Evolutionary conservation across 768 basidiomycete genomes (phyloP), one percentile per base, ranked within the genome.

Genomic region (Russula dissimulans): DNA sequence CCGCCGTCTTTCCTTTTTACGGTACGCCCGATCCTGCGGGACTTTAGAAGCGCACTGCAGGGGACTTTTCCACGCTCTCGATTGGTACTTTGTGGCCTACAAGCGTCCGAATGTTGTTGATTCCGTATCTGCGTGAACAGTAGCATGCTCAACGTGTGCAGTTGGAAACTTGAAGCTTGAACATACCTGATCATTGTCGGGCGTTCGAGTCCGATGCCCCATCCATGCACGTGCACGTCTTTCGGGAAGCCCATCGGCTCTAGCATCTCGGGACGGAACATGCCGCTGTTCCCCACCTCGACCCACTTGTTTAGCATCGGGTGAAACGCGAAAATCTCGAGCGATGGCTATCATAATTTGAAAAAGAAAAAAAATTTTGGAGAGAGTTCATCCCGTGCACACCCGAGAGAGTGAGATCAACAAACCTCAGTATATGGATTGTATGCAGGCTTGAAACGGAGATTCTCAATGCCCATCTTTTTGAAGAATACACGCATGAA

Each of bases 211-310:
- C 86, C 82, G 63, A 99, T 81, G 49, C 97, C 97, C 92, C 95
- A 99, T 17, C 97, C 97, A 63, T 94, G 91, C 29, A 97, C 95
- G 29, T 94, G 86, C 11, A 98, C 93, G 68, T 94, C 94, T 65
- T 91, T 89, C 0, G 97, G 97, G 70, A 98, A 86, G 36, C 97
- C 97, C 95, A 98, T 97, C 7, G 97, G 94, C 71, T 94, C 94
- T 36, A 99, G 78, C 95, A 99, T 97, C 72, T 99, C 97, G 4
- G 97, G 97, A 38, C 97, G 84, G 85, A 99, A 99, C 90, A 99
- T 95, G 26, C 97, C 97, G 70, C 93, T 95, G 75, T 98, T 98
- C 39, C 95, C 95, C 36, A 98, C 92, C 73, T 97, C 95, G 39
- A 98, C 95, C 93, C 94, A 97, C 68, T 89, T 89, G 71, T 89